Base-by-base conservation (phyloP, 768 basidiomycete species). In the Terana coerulea region DNA sequence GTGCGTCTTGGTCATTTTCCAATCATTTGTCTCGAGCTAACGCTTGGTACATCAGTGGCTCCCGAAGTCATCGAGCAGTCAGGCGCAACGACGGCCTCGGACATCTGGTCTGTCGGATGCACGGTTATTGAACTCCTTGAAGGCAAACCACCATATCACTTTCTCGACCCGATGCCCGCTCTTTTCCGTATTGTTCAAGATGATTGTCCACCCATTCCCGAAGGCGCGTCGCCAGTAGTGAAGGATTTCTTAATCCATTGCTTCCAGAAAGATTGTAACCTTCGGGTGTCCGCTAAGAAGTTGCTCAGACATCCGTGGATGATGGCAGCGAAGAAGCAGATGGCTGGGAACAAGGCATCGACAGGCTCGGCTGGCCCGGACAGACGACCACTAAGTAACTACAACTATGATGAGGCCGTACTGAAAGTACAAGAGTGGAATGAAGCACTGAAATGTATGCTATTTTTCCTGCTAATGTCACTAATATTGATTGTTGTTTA, bases 41-140 rank as follows among this genome's bases (percentile, higher is more conserved):
- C 17, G 28, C 45, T 55, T 25, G 26, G 40, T 52, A 34, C 58
- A n/a, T n/a, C n/a, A 91, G 89, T 99, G 97, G 95, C 97, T 8
- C 97, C 97, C 2, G 97, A 99, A 69, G 91, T 99, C 41, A 98
- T 99, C 52, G 97, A 99, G 61, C 97, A 99, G 68, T 88, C 86
- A 26, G 97, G 97, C 26, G 95, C 97, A 26, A 95, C 93, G 1
- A 97, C 95, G 0, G 88, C 97, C 12, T 95, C 93, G 15, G 97
- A 99, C 68, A 93, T 99, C 52, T 99, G 97, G 93, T 80, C 55
- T 19, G 75, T 69, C 25, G 97, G 97, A 12, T 98, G 94, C 63
- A 89, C 95, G n/a, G 94, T 98, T 4, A 95, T 99, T 51, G 97
- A 99, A 63, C 79, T 99, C 4, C 70, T 94, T 24, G 84, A 86